phyloP scores from a whole-genome alignment of 106 monocot genomes.

The Dendrobium officinale region DNA sequence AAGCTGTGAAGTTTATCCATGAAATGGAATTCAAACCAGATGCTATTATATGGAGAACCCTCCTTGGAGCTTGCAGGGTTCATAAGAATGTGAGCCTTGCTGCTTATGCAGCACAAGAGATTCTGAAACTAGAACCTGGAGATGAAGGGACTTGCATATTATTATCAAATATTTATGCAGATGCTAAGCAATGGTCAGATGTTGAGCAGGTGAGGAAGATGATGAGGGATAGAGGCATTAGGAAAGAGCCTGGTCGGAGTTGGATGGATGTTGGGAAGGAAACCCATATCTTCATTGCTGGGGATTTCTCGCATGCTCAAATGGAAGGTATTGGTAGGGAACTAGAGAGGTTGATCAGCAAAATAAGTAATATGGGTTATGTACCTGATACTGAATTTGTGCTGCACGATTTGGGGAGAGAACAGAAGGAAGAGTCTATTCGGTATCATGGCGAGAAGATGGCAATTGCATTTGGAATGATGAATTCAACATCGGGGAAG shows the following conservation, averaged over 20 bases:
- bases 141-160: constrained; percentile 64
- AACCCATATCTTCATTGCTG: constrained; percentile 47
- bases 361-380: constrained; percentile 31
- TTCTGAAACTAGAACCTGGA: constrained; percentile 50
- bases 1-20: constrained; percentile 39
- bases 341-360: constrained; percentile 33
- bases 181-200: constrained; percentile 42
- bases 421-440: constrained; percentile 46
- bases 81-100: constrained; percentile 41
- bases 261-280: constrained; percentile 58
- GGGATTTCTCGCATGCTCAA: constrained; percentile 53
- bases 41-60: constrained; percentile 53
- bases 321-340: constrained; percentile 28
- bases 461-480: constrained; percentile 50
- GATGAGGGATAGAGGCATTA: constrained; percentile 47
- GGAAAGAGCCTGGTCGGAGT: constrained; percentile 73
- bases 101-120: constrained; percentile 37
- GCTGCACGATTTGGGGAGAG: constrained; percentile 46
- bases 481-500: constrained; percentile 35
- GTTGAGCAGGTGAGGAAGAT: constrained; percentile 39
- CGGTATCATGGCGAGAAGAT: constrained; percentile 56
- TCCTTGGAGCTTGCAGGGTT: constrained; percentile 63
- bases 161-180: constrained; percentile 58
- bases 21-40: constrained; percentile 43
- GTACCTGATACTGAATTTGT: constrained; percentile 43